A percentile compares a stretch with the other conserved stretches of the same genome.
Conservation (phyloP, 495 filamentous ascomycete genomes). For the Elaphomyces granulatus region DNA sequence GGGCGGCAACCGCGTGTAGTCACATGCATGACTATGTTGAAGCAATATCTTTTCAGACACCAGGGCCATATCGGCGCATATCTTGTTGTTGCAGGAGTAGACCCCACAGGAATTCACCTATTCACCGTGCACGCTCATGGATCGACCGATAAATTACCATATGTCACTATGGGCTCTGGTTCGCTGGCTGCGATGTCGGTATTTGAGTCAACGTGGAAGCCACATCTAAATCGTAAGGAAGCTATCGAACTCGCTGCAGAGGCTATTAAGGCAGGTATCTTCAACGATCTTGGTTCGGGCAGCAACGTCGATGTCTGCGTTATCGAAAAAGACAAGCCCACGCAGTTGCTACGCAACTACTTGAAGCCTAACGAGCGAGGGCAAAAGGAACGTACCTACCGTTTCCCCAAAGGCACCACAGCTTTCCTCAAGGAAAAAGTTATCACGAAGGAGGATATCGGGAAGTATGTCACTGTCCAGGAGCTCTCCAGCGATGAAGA, state of each 20-base stretch:
- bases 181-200: conserved; percentile 95
- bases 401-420: conserved; percentile 78
- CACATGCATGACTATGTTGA: conserved; percentile 99
- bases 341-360: conserved; percentile 78
- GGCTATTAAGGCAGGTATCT: conserved; percentile 95
- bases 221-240: conserved; percentile 58
- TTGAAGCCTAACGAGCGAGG: conserved; percentile 84
- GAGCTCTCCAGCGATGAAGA: conserved; percentile 51
- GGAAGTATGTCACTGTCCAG: conserved; percentile 86
- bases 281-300: conserved; percentile 95
- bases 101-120: conserved; percentile 88
- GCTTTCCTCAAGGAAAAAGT: conserved; percentile 88
- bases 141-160: conserved; percentile 95
- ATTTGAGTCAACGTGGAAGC: conserved; percentile 94
- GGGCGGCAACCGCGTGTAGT: conserved; percentile 94
- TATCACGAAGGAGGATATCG: conserved; percentile 81
- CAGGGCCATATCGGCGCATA: conserved; percentile 98
- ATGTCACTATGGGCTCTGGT: conserved; percentile 97
- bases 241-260: conserved; percentile 71
- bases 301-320: conserved; percentile 96
- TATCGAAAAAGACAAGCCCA: conserved; percentile 79
- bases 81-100: conserved; percentile 92
- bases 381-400: conserved; percentile 84
- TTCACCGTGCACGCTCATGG: conserved; percentile 99
- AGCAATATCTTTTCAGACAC: conserved; percentile 97